Percentiles rank a stretch among this genome's conserved stretches.
phyloP scores from a whole-genome alignment of 2,329 filamentous ascomycete genomes.

The Penicillium sp. region DNA sequence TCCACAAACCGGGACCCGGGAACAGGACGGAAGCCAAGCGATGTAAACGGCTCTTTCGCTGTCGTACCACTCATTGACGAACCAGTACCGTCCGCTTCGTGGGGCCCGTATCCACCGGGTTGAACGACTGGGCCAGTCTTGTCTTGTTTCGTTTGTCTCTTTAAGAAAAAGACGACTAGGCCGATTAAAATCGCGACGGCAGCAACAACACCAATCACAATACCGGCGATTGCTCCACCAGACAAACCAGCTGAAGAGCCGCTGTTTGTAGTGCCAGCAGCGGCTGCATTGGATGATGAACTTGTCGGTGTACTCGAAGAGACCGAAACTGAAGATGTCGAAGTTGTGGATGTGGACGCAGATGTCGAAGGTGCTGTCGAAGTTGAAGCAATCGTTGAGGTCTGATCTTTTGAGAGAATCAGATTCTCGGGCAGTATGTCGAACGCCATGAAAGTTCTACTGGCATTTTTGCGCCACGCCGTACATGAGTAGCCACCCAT shows the following conservation, averaged over 20 bases:
- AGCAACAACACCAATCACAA: constrained; percentile 13
- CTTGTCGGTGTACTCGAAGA: not conserved
- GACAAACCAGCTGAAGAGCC: constrained; percentile 2
- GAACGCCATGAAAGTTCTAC: constrained; percentile 5
- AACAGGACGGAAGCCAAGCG: constrained; percentile 1
- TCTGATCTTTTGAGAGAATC: not conserved
- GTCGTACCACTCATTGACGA: constrained; percentile 4
- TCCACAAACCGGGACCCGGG: constrained; percentile 9
- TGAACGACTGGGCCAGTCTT: not conserved
- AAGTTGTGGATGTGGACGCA: not conserved
- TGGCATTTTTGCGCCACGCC: constrained; percentile 12
- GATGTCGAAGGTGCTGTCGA: not conserved
- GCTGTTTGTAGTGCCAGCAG: not conserved
- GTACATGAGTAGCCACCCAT: constrained; percentile 12
- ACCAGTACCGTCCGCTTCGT: constrained; percentile 1
- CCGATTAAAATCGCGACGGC: constrained; percentile 1
- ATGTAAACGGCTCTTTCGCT: not conserved
- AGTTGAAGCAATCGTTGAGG: not conserved
- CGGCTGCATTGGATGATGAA: not conserved
- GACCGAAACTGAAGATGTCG: not conserved
- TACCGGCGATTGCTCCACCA: constrained; percentile 13
- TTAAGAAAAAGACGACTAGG: not conserved
- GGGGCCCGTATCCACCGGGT: not conserved
- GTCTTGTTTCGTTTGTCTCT: not conserved
- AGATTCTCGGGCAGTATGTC: constrained; percentile 8